Conservation (phyloP, 331 rosid species). For the Cydonia oblonga region DNA sequence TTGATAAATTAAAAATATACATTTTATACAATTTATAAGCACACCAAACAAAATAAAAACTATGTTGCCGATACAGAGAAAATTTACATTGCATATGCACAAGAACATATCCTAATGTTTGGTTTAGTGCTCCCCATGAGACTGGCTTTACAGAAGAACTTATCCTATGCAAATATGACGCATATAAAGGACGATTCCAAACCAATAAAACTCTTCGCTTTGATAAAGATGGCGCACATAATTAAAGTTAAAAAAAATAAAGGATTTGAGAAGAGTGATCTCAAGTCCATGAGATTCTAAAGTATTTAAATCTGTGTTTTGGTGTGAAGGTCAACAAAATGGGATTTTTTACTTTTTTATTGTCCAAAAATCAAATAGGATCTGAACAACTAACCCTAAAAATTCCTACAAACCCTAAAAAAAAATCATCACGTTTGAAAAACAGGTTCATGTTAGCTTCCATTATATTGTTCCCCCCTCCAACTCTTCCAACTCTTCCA, state of each 20-base stretch:
- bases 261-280: not conserved
- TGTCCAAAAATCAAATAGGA: slow-evolving; percentile 19
- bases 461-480: slow-evolving; percentile 20
- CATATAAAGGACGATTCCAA: too few species aligned
- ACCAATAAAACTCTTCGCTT: too few species aligned
- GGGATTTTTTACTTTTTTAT: slow-evolving; percentile 14
- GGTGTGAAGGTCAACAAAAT: slow-evolving; percentile 31
- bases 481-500: slow-evolving; percentile 16
- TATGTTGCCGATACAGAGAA: not conserved
- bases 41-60: too few species aligned
- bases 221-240: not conserved
- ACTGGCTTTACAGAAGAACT: not conserved
- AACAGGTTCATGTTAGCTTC: slow-evolving; percentile 27
- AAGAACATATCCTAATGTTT: not conserved
- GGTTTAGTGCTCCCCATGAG: not conserved
- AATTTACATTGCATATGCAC: not conserved
- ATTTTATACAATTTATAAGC: not conserved
- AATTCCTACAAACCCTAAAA: not conserved
- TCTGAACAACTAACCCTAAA: slow-evolving; percentile 27
- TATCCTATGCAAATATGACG: not conserved
- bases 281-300: slow-evolving; percentile 38
- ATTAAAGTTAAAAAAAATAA: not conserved
- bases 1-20: not conserved
- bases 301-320: slow-evolving; percentile 5
- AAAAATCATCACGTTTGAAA: slow-evolving; percentile 14